phyloP scores from a whole-genome alignment of 2,329 filamentous ascomycete genomes.

The Talaromyces sp. region DNA sequence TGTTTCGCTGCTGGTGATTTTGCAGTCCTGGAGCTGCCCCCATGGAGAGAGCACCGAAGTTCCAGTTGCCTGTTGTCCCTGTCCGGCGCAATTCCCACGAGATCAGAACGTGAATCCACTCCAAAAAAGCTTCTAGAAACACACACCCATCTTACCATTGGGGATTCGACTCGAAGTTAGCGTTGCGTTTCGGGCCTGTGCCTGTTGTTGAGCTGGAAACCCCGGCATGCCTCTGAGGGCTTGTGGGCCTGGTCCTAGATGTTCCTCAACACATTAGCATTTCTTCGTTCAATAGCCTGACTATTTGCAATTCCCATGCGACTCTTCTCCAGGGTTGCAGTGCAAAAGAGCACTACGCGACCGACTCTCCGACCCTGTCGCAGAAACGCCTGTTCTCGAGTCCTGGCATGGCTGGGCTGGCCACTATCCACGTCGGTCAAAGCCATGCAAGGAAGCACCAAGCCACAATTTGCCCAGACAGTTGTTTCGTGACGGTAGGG shows the following conservation, averaged over 20 bases:
- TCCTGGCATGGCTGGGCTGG: background rate
- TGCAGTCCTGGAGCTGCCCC: slow-evolving; percentile 49
- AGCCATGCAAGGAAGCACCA: background rate
- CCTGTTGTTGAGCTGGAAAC: slow-evolving; percentile 50
- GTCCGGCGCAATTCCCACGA: slow-evolving; percentile 11
- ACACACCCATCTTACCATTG: slow-evolving; percentile 51
- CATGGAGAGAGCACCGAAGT: slow-evolving; percentile 49
- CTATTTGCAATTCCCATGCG: slow-evolving; percentile 13
- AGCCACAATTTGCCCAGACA: background rate
- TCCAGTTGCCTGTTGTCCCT: slow-evolving; percentile 55
- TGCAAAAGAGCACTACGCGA: background rate
- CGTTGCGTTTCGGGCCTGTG: slow-evolving; percentile 42
- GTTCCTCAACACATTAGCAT: background rate
- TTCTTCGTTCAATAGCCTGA: background rate
- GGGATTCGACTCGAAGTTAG: slow-evolving; percentile 46
- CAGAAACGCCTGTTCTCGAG: background rate
- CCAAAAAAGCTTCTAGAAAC: background rate
- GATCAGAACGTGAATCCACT: slow-evolving; percentile 1
- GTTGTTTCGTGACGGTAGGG: background rate
- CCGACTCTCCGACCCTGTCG: background rate
- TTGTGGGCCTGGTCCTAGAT: slow-evolving; percentile 45
- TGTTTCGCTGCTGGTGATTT: slow-evolving; percentile 46
- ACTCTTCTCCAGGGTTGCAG: background rate
- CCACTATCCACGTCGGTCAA: background rate
- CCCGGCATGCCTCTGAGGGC: slow-evolving; percentile 49